Evolutionary conservation across 2,329 filamentous ascomycete species (phyloP).

Genomic region (Plenodomus tracheiphilus): DNA sequence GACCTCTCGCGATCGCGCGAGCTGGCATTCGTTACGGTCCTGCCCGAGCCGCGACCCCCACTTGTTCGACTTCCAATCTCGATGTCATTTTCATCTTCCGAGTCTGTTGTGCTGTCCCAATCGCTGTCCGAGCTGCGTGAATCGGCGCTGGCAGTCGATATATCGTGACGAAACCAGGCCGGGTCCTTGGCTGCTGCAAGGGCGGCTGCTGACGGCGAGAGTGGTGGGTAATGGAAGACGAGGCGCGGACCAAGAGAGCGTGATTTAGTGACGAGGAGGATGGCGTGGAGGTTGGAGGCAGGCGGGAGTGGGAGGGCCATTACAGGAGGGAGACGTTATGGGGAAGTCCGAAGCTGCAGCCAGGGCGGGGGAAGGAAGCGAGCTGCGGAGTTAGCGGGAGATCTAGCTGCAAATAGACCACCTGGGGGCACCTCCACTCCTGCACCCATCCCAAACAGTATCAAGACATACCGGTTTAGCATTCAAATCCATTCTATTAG

Average conservation of each 20-base stretch:
- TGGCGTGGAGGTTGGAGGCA: constrained; percentile 44
- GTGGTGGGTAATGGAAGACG: constrained; percentile 48
- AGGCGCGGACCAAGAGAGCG: constrained; percentile 45
- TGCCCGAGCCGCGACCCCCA: constrained; percentile 34
- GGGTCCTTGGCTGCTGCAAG: constrained; percentile 39
- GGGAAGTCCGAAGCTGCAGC: constrained; percentile 1
- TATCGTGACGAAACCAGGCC: constrained; percentile 43
- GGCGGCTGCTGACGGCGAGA: constrained; percentile 42
- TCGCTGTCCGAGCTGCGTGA: constrained; percentile 40
- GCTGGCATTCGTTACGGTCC: constrained; percentile 27
- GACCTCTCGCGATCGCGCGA: constrained; percentile 30
- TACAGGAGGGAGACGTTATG: constrained; percentile 1
- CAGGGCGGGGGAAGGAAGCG: constrained; percentile 5
- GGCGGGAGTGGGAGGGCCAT: constrained; percentile 37
- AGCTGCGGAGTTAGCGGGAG: constrained; percentile 4
- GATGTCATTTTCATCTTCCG: constrained; percentile 38
- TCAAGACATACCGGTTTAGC: too few relatives aligned
- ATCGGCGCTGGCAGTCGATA: constrained; percentile 40
- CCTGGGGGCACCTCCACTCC: not conserved
- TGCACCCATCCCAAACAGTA: too few relatives aligned
- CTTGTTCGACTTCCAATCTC: constrained; percentile 42
- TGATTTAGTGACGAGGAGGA: constrained; percentile 46
- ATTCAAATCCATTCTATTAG: too few relatives aligned
- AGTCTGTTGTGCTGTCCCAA: constrained; percentile 43
- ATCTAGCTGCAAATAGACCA: not conserved